Evolutionary conservation across 2,329 filamentous ascomycete genomes (phyloP).

Genomic region (Fusarium tricinctum): DNA sequence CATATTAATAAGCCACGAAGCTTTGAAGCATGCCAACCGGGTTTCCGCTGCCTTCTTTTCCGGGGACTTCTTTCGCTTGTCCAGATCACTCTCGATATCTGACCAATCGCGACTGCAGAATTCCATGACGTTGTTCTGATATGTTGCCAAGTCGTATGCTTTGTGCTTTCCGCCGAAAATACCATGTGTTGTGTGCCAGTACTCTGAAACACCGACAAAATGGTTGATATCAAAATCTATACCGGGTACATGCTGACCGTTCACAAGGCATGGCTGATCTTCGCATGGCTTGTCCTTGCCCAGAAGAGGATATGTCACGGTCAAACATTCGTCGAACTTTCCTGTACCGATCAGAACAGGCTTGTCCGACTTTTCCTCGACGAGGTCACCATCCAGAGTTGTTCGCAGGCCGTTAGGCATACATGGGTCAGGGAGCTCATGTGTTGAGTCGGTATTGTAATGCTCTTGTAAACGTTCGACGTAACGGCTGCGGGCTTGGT

Average conservation of each 20-base stretch:
- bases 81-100: slow-evolving; percentile 76
- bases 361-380: slow-evolving; percentile 59
- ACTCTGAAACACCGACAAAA: slow-evolving; percentile 97
- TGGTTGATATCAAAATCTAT: slow-evolving; percentile 99
- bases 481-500: slow-evolving; percentile 89
- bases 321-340: slow-evolving; percentile 86
- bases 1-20: slow-evolving; percentile 97
- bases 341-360: slow-evolving; percentile 84
- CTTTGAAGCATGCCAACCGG: slow-evolving; percentile 95
- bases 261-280: slow-evolving; percentile 87
- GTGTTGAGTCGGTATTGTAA: slow-evolving; percentile 65
- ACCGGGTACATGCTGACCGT: slow-evolving; percentile 91
- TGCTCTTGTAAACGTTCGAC: slow-evolving; percentile 80
- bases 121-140: slow-evolving; percentile 84
- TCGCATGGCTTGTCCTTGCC: slow-evolving; percentile 89
- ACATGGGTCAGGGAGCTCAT: slow-evolving; percentile 90
- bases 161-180: slow-evolving; percentile 86
- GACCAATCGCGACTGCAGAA: slow-evolving; percentile 91
- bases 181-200: slow-evolving; percentile 98
- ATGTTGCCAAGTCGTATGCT: slow-evolving; percentile 90
- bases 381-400: slow-evolving; percentile 75
- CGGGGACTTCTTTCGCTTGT: slow-evolving; percentile 77
- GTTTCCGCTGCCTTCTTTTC: slow-evolving; percentile 84
- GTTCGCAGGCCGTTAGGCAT: slow-evolving; percentile 83
- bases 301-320: slow-evolving; percentile 84